Conservation (phyloP, 2,329 filamentous ascomycete genomes). For the Colletotrichum sp. region DNA sequence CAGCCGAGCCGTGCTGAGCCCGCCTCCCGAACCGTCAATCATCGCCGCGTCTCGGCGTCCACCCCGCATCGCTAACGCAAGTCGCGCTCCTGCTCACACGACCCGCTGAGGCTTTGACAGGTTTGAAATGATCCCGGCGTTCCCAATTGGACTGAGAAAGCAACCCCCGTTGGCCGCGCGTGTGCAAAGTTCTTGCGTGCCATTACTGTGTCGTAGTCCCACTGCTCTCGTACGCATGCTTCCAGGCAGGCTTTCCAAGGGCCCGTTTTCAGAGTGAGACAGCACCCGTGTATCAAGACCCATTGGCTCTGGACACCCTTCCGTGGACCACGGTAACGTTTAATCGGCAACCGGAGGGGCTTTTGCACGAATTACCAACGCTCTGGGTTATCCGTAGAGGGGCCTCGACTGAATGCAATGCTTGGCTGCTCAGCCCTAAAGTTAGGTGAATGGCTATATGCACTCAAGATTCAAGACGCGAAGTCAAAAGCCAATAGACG, state of each 20-base stretch:
- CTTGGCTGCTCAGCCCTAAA: neutral
- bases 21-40: slow-evolving; percentile 1
- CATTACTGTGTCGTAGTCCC: neutral
- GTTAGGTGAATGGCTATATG: neutral
- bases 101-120: slow-evolving; percentile 14
- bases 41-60: slow-evolving; percentile 8
- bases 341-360: neutral
- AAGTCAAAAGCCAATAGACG: slow-evolving; percentile 2
- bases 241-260: neutral
- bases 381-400: neutral
- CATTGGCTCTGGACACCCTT: neutral
- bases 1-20: neutral
- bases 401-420: neutral
- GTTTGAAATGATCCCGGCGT: neutral
- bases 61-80: slow-evolving; percentile 19
- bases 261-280: slow-evolving; percentile 19
- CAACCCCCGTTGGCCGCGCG: neutral
- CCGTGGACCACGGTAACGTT: neutral
- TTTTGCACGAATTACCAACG: neutral
- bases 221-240: neutral
- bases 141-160: slow-evolving; percentile 5
- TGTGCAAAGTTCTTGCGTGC: neutral
- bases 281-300: slow-evolving; percentile 5
- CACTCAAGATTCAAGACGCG: neutral
- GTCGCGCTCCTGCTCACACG: slow-evolving; percentile 15